Evolutionary conservation across 139 green algal species (phyloP), one percentile per base, ranked within the genome.

Genomic region (Gonium pectorale): DNA sequence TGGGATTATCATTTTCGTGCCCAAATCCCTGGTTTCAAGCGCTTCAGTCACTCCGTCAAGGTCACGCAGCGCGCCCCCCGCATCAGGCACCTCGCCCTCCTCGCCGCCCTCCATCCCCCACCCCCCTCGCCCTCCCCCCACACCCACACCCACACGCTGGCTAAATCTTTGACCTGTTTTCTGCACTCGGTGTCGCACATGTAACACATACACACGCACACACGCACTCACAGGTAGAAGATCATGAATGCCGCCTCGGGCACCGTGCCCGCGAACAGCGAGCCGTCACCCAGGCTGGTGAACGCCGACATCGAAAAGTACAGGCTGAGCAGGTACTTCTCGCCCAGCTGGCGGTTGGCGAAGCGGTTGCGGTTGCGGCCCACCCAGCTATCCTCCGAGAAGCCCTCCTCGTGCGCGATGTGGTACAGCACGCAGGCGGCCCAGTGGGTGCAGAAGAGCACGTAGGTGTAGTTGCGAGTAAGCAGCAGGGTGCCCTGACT

Each of bases 391-490:
- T 56, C 24, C 2, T 59, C 43, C 15, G 69, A 73, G 44, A 81
- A 81, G 24, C 26, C 11, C 56, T 87, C 35, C 3, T 67, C 29
- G 5, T 38, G 2, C 3, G 69, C 81, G 15, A 87, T 51, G n/a
- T 72, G 56, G 43, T 81, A 86, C 11, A 86, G 38, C 21, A 86
- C 37, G 41, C 67, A 86, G 29, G 75, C 59, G 2, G 75, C 75
- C 75, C 75, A 82, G 75, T 79, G 70, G 3, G 70, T 80, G 26
- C 2, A 46, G 73, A 38, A 81, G 56, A 81, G 56, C 38, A 81
- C 56, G 73, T 81, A 81, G 54, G 73, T 81, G 73, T 81, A 81
- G 73, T 81, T 81, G 54, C 73, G 73, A 0, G 56, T 70, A 22
- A 81, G 56, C 56, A 81, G 56, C 22, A 81, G 73, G 26, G 73